These are phyloP conservation scores for Tricholoma terreum DNA, from an alignment of 768 basidiomycete genomes.

Conservation along the genomic window DNA sequence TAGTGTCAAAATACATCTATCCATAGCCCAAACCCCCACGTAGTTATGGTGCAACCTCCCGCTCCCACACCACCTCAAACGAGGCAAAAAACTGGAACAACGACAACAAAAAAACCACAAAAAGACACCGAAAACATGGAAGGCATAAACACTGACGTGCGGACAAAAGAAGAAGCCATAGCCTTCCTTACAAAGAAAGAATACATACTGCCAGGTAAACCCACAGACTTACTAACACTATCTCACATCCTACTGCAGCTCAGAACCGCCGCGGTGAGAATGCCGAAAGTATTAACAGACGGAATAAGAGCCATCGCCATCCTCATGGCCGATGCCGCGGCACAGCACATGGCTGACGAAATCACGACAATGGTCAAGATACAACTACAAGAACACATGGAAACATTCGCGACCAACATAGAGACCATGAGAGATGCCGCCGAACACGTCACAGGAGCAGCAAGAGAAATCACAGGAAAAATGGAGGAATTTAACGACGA, in stretches of 20 bases:
- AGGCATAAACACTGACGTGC: neutral
- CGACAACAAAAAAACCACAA: neutral
- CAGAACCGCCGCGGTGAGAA: neutral
- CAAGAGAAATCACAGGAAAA: neutral
- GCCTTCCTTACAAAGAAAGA: neutral
- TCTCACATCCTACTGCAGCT: neutral
- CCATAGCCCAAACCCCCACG: neutral
- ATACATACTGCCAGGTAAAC: neutral
- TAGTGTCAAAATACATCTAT: neutral
- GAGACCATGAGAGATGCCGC: neutral
- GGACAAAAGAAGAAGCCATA: neutral
- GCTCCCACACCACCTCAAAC: neutral
- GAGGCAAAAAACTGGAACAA: neutral
- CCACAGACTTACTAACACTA: neutral
- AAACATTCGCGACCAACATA: neutral
- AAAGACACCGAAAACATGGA: neutral
- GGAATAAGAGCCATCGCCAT: neutral
- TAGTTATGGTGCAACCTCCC: neutral
- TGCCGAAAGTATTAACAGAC: neutral
- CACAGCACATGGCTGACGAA: neutral
- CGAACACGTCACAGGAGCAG: neutral
- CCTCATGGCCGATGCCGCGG: neutral
- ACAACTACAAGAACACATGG: neutral
- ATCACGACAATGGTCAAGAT: neutral
- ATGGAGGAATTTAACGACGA: neutral